phyloP scores from a whole-genome alignment of 768 basidiomycete genomes.

The Xerocomellus intermedius region DNA sequence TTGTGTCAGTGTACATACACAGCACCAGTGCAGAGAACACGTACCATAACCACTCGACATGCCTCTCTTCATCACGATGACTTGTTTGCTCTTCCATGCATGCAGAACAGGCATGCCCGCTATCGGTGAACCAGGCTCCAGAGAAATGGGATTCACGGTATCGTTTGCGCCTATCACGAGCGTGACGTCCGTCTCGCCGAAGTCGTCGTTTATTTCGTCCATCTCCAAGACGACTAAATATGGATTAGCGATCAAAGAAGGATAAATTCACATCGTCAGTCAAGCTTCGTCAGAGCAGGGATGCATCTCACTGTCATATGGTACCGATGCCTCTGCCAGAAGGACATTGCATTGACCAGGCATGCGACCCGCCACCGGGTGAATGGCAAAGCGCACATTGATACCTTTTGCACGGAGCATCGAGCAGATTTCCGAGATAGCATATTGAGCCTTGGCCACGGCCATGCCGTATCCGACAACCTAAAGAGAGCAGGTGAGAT shows the following conservation, averaged over 20 bases:
- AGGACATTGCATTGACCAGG: conserved; percentile 93
- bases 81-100: conserved; percentile 92
- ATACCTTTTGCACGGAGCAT: conserved; percentile 71
- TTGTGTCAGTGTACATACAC: neutral
- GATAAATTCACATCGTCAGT: neutral
- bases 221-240: conserved; percentile 79
- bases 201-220: conserved; percentile 95
- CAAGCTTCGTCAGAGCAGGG: neutral
- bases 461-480: conserved; percentile 91
- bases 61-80: conserved; percentile 90
- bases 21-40: conserved; percentile 12
- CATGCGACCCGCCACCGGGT: conserved; percentile 92
- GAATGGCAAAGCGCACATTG: conserved; percentile 83
- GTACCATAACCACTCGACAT: conserved; percentile 85
- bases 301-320: conserved; percentile 71
- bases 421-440: conserved; percentile 70
- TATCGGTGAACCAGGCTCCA: conserved; percentile 83
- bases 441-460: conserved; percentile 86
- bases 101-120: conserved; percentile 92
- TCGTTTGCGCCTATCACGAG: conserved; percentile 92
- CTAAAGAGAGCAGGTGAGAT: conserved; percentile 33
- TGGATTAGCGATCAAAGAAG: neutral
- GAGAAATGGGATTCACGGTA: conserved; percentile 87
- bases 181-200: conserved; percentile 83
- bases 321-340: conserved; percentile 85